Evolutionary conservation across 306 rosid species (phyloP).

Genomic region (Trifolium fragiferum): DNA sequence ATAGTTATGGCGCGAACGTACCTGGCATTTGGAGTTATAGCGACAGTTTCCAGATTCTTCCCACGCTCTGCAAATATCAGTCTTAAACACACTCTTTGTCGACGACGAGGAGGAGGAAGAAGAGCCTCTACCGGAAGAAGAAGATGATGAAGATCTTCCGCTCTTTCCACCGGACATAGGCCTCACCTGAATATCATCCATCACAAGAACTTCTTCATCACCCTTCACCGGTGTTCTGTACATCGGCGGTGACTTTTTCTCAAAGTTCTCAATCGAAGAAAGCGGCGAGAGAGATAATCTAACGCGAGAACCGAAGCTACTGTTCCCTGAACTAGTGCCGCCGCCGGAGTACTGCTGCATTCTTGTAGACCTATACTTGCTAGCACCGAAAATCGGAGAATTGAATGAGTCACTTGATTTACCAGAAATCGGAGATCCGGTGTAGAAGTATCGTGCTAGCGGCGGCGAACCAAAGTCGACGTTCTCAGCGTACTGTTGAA

Average conservation of each 20-base stretch:
- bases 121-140: conserved; percentile 35
- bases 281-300: conserved; percentile 55
- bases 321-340: conserved; percentile 41
- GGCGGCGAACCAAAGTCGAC: conserved; percentile 53
- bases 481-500: conserved; percentile 54
- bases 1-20: conserved; percentile 45
- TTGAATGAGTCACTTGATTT: conserved; percentile 42
- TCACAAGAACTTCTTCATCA: conserved; percentile 73
- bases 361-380: conserved; percentile 41
- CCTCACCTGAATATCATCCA: conserved; percentile 69
- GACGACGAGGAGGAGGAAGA: conserved; percentile 37
- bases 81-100: conserved; percentile 46
- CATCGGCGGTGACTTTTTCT: conserved; percentile 45
- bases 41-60: conserved; percentile 53
- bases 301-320: conserved; percentile 51
- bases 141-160: conserved; percentile 50
- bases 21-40: conserved; percentile 60
- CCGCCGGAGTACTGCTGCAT: conserved; percentile 19
- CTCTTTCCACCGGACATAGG: conserved; percentile 43
- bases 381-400: conserved; percentile 42
- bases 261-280: conserved; percentile 63
- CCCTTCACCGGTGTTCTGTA: conserved; percentile 62
- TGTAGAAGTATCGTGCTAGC: conserved; percentile 48
- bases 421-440: conserved; percentile 52
- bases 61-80: conserved; percentile 45